Evolutionary conservation across 2,329 filamentous ascomycete genomes (phyloP).

Genomic region (Cercospora sp.): DNA sequence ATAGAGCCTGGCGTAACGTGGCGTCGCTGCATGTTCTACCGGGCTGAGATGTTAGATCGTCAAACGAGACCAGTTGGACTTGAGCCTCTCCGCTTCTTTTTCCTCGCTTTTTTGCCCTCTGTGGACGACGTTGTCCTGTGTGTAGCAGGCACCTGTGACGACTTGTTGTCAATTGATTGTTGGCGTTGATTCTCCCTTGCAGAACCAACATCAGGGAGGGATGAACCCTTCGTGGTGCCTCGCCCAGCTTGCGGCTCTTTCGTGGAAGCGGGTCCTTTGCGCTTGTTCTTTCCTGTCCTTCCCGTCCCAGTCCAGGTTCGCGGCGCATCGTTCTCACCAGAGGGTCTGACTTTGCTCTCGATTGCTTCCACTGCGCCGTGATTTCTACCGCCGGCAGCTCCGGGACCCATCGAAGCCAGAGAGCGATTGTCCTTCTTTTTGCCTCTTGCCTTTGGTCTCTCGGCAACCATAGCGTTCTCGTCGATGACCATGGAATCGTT

Average conservation of each 20-base stretch:
- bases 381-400: neutral
- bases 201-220: neutral
- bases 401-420: neutral
- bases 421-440: neutral
- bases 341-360: neutral
- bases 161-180: neutral
- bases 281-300: neutral
- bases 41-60: neutral
- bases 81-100: neutral
- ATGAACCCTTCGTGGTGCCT: neutral
- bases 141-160: neutral
- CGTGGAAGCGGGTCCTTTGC: neutral
- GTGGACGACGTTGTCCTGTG: neutral
- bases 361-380: neutral
- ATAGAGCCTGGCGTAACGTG: conserved; percentile 6
- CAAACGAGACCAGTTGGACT: conserved; percentile 10
- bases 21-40: neutral
- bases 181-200: neutral
- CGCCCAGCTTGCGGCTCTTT: neutral
- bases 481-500: neutral
- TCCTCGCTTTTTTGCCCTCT: neutral
- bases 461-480: neutral
- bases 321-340: neutral
- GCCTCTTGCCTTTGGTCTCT: neutral
- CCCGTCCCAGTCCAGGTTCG: neutral